phyloP scores from a whole-genome alignment of 768 basidiomycete genomes.

The Dendrothele bispora region DNA sequence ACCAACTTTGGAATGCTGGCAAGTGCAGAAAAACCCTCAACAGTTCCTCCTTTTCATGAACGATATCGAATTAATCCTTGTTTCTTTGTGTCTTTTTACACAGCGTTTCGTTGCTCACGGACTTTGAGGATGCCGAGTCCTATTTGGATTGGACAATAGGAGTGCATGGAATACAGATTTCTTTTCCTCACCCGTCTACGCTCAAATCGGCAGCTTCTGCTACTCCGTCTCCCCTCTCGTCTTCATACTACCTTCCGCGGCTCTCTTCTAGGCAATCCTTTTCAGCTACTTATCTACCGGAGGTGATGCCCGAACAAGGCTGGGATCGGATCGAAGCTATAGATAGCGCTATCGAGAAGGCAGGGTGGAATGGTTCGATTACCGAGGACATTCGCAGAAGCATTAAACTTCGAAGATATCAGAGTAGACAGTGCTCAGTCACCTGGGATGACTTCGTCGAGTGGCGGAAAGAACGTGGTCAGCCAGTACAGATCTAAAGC shows the following conservation, averaged over 20 bases:
- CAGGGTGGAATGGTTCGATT: constrained; percentile 83
- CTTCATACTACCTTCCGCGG: constrained; percentile 56
- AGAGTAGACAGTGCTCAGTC: constrained; percentile 68
- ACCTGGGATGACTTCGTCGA: constrained; percentile 75
- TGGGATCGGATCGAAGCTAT: constrained; percentile 92
- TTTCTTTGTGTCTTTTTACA: constrained; percentile 2
- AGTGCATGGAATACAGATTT: constrained; percentile 87
- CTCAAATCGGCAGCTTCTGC: constrained; percentile 55
- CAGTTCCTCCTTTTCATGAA: neutral
- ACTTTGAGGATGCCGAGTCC: constrained; percentile 81
- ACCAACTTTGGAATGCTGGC: constrained; percentile 84
- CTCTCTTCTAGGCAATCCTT: constrained; percentile 59
- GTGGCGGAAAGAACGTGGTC: constrained; percentile 59
- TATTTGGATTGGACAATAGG: constrained; percentile 96
- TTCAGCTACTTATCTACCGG: constrained; percentile 89
- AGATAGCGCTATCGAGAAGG: constrained; percentile 90
- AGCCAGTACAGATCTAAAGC: constrained; percentile 3
- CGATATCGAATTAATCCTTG: neutral
- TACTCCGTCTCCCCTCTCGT: constrained; percentile 71
- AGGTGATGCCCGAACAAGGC: constrained; percentile 89
- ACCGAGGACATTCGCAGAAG: constrained; percentile 80
- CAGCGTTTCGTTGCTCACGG: constrained; percentile 90
- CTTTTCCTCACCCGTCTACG: constrained; percentile 78
- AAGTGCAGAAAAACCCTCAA: constrained; percentile 29
- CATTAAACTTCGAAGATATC: constrained; percentile 78